These are phyloP conservation scores for Diplodia seriata DNA, from an alignment of 2,329 filamentous ascomycete genomes.

Conservation along the genomic window DNA sequence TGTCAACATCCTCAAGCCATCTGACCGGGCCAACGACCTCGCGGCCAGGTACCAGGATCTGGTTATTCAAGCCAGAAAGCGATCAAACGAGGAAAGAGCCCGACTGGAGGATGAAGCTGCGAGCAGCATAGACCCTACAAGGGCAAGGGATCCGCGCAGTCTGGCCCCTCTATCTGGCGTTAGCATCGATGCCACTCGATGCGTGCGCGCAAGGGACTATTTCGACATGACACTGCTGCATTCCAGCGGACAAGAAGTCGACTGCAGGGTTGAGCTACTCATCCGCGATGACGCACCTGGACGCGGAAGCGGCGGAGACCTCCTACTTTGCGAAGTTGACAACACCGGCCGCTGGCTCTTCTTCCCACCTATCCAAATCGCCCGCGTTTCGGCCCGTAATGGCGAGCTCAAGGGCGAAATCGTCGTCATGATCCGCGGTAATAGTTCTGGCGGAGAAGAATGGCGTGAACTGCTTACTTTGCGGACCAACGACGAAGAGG, in stretches of 20 bases:
- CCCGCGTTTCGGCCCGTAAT: slow-evolving; percentile 77
- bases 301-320: slow-evolving; percentile 73
- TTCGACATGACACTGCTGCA: slow-evolving; percentile 87
- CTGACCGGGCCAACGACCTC: slow-evolving; percentile 64
- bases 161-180: slow-evolving; percentile 74
- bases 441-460: slow-evolving; percentile 64
- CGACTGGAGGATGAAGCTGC: slow-evolving; percentile 87
- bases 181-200: slow-evolving; percentile 74
- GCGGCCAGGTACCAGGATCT: slow-evolving; percentile 72
- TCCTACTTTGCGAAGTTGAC: slow-evolving; percentile 93
- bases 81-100: slow-evolving; percentile 74
- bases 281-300: slow-evolving; percentile 79
- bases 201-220: slow-evolving; percentile 87
- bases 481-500: slow-evolving; percentile 75
- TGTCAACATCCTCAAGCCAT: slow-evolving; percentile 63
- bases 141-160: slow-evolving; percentile 79
- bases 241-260: slow-evolving; percentile 87
- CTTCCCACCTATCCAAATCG: slow-evolving; percentile 83
- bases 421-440: slow-evolving; percentile 84
- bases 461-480: slow-evolving; percentile 90
- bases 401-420: slow-evolving; percentile 77
- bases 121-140: slow-evolving; percentile 78
- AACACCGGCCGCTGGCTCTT: slow-evolving; percentile 79
- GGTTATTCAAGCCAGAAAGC: slow-evolving; percentile 76
- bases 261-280: slow-evolving; percentile 86